Base-by-base conservation (phyloP, 2,329 filamentous ascomycete species). In the Acrodontium crateriforme region DNA sequence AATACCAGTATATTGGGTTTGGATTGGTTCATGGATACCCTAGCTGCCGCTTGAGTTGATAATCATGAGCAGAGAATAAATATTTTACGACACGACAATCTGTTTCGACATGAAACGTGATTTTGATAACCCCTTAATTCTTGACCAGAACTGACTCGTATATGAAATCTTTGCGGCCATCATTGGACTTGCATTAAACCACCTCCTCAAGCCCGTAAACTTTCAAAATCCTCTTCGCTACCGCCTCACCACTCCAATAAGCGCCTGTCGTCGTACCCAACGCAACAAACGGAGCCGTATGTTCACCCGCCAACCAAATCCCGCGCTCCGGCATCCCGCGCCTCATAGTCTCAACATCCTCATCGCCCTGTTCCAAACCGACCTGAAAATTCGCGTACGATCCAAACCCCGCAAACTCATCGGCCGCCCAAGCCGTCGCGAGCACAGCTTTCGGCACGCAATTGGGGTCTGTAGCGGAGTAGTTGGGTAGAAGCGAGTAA, bases 181-280 rank as follows among this genome's bases (percentile, higher is more conserved):
- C n/a, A n/a, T n/a, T n/a, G n/a, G n/a, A n/a, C n/a, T n/a, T n/a
- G n/a, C n/a, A n/a, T n/a, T n/a, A n/a, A n/a, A n/a, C n/a, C n/a
- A 22, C 20, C 4, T 12, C 8, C 20, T 22, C 23, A 9, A 24
- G 10, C 10, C 58, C 65, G 47, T 75, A 76, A 6, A 55, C 60
- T 44, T 65, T 60, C 1, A 61, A 58, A 32, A 84, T 69, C 46
- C 74, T 69, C 50, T 62, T 67, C 1, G 68, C 84, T 18, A 84
- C 79, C 12, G 67, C 69, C 58, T 92, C 82, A 1, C 85, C 85
- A 50, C 79, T 83, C 82, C 82, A 92, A 52, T 83, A 94, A 8
- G 87, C 87, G 1, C 87, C 87, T 1, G 83, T 91, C 9, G 77
- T 79, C 4, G 85, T 94, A 0, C 85, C 87, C 36, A 94, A 54